A percentile compares a stretch with the other conserved stretches of the same genome.
These are phyloP conservation scores for Candolleomyces eurysporus DNA, from an alignment of 768 basidiomycete species.

Conservation along the genomic window DNA sequence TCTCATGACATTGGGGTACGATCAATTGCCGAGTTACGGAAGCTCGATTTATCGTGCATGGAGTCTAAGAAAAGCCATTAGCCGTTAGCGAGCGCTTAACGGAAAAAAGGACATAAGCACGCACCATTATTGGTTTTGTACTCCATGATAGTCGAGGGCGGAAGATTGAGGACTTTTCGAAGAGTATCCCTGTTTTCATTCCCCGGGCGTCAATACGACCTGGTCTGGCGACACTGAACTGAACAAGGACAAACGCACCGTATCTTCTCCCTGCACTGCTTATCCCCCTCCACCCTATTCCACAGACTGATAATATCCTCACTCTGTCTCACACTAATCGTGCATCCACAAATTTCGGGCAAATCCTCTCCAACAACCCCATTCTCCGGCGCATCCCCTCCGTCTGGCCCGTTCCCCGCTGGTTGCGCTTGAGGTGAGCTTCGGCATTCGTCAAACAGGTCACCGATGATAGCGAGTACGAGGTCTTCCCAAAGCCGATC, in stretches of 20 bases:
- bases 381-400: conserved; percentile 24
- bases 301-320: conserved; percentile 95
- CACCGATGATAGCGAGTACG: conserved; percentile 83
- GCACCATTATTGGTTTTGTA: conserved; percentile 92
- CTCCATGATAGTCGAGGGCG: conserved; percentile 81
- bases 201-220: not conserved
- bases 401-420: conserved; percentile 26
- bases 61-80: conserved; percentile 53
- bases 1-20: conserved; percentile 19
- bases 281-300: conserved; percentile 82
- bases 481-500: conserved; percentile 92
- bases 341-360: conserved; percentile 92
- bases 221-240: not conserved
- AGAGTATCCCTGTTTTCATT: conserved; percentile 66
- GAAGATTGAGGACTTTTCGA: conserved; percentile 70
- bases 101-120: conserved; percentile 13
- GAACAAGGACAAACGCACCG: conserved; percentile 48
- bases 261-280: conserved; percentile 75
- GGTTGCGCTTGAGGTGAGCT: conserved; percentile 19
- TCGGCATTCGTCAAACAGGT: conserved; percentile 78
- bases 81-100: not conserved
- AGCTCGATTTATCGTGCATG: conserved; percentile 86
- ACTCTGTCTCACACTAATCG: conserved; percentile 87
- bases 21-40: conserved; percentile 54
- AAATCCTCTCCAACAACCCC: conserved; percentile 49